Evolutionary conservation across 2,329 filamentous ascomycete genomes (phyloP), one percentile per base, ranked within the genome.

Genomic region (Microdochium paspali): DNA sequence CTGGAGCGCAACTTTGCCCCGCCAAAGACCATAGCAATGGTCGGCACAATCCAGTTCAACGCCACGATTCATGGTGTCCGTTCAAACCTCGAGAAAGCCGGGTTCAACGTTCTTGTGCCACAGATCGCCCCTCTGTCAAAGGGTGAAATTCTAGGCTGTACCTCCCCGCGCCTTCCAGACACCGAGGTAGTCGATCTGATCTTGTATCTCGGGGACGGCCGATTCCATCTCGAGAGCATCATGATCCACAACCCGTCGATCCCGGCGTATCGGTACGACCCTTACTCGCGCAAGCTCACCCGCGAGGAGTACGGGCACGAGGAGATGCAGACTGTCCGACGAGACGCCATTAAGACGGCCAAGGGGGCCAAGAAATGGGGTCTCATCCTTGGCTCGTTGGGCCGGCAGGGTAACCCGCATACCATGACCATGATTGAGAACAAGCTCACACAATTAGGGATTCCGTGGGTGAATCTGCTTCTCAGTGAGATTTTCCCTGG

Each of bases 41-140:
- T 98, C 15, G 91, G 93, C 44, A 98, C 93, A 0, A 98, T 98
- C 56, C 93, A 98, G 65, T 98, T 98, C 76, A 98, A 98, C 67
- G 88, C 90, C 30, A 96, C 93, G 0, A 84, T 98, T 26, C 93
- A 98, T 66, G 88, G 87, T 15, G 81, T 95, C 13, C 82, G 83
- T 53, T 76, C 83, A 25, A 77, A 81, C 15, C 78, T 98, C 6
- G 87, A 95, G 56, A 81, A 79, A 40, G 87, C 88, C 13, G 93
- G 93, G 15, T 96, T 91, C 73, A 80, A 77, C 49, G 79, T 97
- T 28, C 63, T 95, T 23, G 85, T 97, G 26, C 93, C 93, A 0
- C 93, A 98, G 65, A 95, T 96, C 53, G 83, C 87, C 28, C 94
- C 93, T 0, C 68, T 98, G 4, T 95, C 87, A 51, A 95, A 93